Percentiles rank a stretch among this genome's conserved stretches.
These are phyloP conservation scores for Triangularia verruculosa DNA, from an alignment of 2,329 filamentous ascomycete species.

Conservation along the genomic window DNA sequence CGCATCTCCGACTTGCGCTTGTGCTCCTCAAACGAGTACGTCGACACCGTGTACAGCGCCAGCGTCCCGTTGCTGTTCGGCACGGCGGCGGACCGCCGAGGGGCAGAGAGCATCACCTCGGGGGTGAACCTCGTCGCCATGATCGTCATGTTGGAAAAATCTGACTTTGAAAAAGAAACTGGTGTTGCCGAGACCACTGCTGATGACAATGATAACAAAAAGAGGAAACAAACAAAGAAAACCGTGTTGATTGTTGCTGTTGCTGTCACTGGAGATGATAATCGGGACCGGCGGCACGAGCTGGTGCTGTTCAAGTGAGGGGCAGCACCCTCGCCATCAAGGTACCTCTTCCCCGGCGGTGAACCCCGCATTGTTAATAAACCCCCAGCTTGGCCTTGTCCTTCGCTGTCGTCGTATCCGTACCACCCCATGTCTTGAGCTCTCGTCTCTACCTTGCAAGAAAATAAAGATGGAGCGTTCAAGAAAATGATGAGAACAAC, in stretches of 20 bases:
- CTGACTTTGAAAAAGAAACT: too few species aligned
- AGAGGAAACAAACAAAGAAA: slow-evolving; percentile 52
- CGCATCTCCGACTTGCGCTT: slow-evolving; percentile 64
- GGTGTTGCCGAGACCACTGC: neutral
- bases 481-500: neutral
- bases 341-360: neutral
- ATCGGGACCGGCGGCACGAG: too few species aligned
- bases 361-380: neutral
- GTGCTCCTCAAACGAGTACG: slow-evolving; percentile 78
- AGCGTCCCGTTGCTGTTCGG: slow-evolving; percentile 67
- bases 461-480: neutral
- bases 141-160: slow-evolving; percentile 68
- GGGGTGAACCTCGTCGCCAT: slow-evolving; percentile 70
- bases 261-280: neutral
- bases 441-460: neutral
- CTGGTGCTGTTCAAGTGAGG: neutral
- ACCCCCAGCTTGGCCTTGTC: neutral
- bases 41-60: slow-evolving; percentile 66
- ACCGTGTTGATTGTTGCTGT: slow-evolving; percentile 17
- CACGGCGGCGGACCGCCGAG: slow-evolving; percentile 65
- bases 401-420: neutral
- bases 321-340: neutral
- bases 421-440: neutral
- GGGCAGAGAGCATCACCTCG: slow-evolving; percentile 72
- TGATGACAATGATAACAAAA: slow-evolving; percentile 49